These are phyloP conservation scores for Pezicula carpinea DNA, from an alignment of 2,329 filamentous ascomycete species.

Conservation along the genomic window DNA sequence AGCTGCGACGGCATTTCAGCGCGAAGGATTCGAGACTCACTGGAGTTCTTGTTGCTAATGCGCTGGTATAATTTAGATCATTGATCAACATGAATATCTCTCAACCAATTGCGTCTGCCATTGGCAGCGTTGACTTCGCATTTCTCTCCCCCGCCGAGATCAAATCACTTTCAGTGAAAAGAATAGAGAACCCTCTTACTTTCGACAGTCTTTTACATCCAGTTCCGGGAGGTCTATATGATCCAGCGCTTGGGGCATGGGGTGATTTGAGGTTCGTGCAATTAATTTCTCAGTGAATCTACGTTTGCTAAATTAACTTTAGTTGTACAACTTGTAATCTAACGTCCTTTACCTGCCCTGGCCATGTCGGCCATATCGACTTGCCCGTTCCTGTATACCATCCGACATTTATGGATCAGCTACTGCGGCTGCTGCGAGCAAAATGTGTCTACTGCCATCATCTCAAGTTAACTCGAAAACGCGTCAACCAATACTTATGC, in stretches of 20 bases:
- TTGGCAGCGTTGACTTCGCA: constrained; percentile 84
- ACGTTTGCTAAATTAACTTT: constrained; percentile 11
- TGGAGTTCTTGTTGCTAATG: neutral
- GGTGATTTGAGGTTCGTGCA: constrained; percentile 70
- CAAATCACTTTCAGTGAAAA: constrained; percentile 83
- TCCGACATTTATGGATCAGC: constrained; percentile 92
- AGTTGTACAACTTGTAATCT: constrained; percentile 93
- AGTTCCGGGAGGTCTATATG: constrained; percentile 85
- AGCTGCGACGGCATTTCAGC: neutral
- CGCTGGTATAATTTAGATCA: neutral
- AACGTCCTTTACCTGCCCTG: constrained; percentile 75
- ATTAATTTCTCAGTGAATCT: neutral
- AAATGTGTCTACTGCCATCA: constrained; percentile 89
- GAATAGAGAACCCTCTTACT: constrained; percentile 89
- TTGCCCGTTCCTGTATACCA: constrained; percentile 92
- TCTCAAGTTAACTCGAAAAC: constrained; percentile 71
- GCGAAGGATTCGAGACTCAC: neutral
- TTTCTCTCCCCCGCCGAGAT: constrained; percentile 82
- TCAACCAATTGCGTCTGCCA: constrained; percentile 76
- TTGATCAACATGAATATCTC: constrained; percentile 59
- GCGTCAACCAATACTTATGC: constrained; percentile 76
- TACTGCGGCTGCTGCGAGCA: constrained; percentile 76
- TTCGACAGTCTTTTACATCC: constrained; percentile 90
- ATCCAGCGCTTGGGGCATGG: constrained; percentile 86
- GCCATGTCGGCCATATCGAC: constrained; percentile 92